These are phyloP conservation scores for Aspergillus asperescens DNA, from an alignment of 495 filamentous ascomycete genomes.

Conservation along the genomic window DNA sequence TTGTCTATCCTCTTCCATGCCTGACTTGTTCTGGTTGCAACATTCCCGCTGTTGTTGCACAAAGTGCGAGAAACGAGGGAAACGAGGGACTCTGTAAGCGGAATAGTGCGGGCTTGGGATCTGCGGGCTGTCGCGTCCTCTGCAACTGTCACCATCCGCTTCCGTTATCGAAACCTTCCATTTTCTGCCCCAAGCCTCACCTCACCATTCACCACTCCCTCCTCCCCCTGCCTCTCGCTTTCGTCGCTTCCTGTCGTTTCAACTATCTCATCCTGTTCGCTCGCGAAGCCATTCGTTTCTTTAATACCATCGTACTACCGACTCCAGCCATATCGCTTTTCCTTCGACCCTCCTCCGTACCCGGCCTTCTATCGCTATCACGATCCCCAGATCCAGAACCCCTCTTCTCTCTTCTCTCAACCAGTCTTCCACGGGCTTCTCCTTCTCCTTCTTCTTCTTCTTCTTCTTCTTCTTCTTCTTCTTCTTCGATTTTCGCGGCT, in stretches of 20 bases:
- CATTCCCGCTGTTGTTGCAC: neutral
- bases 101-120: conserved; percentile 10
- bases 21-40: neutral
- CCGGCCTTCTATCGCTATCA: neutral
- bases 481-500: conserved; percentile 2
- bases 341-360: neutral
- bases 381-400: conserved; percentile 1
- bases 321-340: neutral
- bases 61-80: neutral
- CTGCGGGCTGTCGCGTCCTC: conserved; percentile 17
- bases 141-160: conserved; percentile 21
- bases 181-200: conserved; percentile 5
- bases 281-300: conserved; percentile 13
- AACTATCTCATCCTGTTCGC: neutral
- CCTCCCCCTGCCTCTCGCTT: neutral
- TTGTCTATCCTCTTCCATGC: neutral
- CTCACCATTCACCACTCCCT: conserved; percentile 7
- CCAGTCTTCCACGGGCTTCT: neutral
- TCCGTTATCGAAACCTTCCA: conserved; percentile 17
- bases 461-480: too few species aligned
- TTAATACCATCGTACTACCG: neutral
- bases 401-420: neutral
- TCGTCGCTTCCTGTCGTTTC: conserved; percentile 2
- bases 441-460: too few species aligned
- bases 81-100: neutral